Percentiles rank a stretch among this genome's conserved stretches.
Evolutionary conservation across 2,329 filamentous ascomycete species (phyloP).

Genomic region (Orbilia oligospora): DNA sequence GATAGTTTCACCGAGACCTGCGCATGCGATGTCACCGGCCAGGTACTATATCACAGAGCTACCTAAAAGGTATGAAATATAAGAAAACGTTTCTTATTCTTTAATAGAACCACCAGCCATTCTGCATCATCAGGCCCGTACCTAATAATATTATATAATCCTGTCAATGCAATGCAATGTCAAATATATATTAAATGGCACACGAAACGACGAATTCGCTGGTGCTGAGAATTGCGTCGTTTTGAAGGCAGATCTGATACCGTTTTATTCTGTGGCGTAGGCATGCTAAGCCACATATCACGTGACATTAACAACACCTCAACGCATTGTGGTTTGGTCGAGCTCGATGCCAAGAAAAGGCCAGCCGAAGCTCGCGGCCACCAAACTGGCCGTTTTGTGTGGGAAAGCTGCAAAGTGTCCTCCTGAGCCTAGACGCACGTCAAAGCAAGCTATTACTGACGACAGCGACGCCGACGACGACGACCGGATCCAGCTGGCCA

Average conservation of each 20-base stretch:
- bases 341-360: conserved; percentile 53
- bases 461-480: conserved; percentile 38
- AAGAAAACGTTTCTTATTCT: too few species aligned
- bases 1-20: too few species aligned
- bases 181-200: too few species aligned
- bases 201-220: not conserved
- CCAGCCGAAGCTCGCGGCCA: conserved; percentile 53
- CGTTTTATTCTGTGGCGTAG: conserved; percentile 24
- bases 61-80: too few species aligned
- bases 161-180: too few species aligned
- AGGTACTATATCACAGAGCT: too few species aligned
- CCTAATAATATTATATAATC: too few species aligned
- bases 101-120: too few species aligned
- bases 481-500: conserved; percentile 49
- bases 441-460: conserved; percentile 49
- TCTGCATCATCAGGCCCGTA: too few species aligned
- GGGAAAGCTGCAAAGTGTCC: conserved; percentile 61
- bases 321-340: conserved; percentile 18
- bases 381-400: conserved; percentile 57
- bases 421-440: conserved; percentile 58
- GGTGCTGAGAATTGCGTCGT: conserved; percentile 47
- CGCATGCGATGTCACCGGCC: too few species aligned
- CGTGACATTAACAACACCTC: conserved; percentile 22
- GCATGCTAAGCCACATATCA: conserved; percentile 42
- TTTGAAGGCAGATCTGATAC: conserved; percentile 32